Evolutionary conservation across 257 asterid species (phyloP).

Genomic region (Rhazya stricta): DNA sequence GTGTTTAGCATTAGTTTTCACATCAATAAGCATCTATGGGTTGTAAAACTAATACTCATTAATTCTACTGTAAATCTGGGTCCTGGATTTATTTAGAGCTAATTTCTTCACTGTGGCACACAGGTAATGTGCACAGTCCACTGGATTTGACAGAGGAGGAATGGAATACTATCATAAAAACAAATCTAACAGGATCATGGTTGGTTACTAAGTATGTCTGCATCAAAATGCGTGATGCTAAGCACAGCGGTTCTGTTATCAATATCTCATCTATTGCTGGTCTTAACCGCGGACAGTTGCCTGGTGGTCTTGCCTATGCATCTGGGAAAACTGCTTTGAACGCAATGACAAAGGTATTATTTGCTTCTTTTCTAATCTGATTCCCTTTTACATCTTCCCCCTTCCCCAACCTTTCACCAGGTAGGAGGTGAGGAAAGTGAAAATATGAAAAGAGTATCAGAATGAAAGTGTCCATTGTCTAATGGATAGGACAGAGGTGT

Average conservation of each 20-base stretch:
- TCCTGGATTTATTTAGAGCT: not conserved
- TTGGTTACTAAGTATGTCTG: conserved; percentile 27
- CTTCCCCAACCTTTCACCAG: no score
- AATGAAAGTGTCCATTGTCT: not conserved
- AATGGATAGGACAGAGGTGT: not conserved
- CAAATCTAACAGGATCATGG: conserved; percentile 31
- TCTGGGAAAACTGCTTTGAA: conserved; percentile 25
- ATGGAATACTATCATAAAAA: conserved; percentile 19
- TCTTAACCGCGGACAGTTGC: conserved; percentile 22
- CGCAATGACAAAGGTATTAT: conserved; percentile 25
- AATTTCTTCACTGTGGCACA: not conserved
- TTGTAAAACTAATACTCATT: not conserved
- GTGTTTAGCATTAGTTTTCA: not conserved
- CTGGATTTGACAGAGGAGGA: conserved; percentile 30
- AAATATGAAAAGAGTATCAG: not conserved
- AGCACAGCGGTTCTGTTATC: conserved; percentile 31
- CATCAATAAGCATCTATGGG: not conserved
- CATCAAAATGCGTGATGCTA: conserved; percentile 22
- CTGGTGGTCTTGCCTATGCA: conserved; percentile 30
- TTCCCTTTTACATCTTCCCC: not conserved
- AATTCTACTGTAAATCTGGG: not conserved
- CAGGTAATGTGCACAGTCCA: conserved; percentile 21
- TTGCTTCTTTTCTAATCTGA: not conserved
- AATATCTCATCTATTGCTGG: conserved; percentile 30
- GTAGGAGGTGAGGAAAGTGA: not conserved